Conservation (phyloP, 169 alveolate genomes). For the Eimeria tenella region DNA sequence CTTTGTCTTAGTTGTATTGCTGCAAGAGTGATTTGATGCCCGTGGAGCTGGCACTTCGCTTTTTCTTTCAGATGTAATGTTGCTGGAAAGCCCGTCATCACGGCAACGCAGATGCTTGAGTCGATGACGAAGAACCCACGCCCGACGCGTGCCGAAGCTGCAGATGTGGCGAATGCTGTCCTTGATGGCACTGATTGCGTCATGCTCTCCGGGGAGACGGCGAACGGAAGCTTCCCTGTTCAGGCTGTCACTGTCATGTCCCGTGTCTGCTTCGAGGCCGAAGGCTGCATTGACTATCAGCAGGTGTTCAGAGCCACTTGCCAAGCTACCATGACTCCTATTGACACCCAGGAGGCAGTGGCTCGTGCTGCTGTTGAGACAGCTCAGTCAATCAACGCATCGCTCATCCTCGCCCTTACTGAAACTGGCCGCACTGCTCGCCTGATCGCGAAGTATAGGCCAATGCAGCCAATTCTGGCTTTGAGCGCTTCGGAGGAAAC, state of each 20-base stretch:
- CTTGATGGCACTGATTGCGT: slow-evolving; percentile 99
- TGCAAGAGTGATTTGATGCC: not conserved
- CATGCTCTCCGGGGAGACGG: slow-evolving; percentile 96
- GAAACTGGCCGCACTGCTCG: slow-evolving; percentile 98
- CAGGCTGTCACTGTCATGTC: slow-evolving; percentile 90
- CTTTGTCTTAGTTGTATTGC: too few species aligned
- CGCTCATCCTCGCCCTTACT: slow-evolving; percentile 96
- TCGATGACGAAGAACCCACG: slow-evolving; percentile 97
- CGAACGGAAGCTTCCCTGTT: slow-evolving; percentile 92
- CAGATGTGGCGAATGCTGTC: slow-evolving; percentile 99
- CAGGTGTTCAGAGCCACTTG: slow-evolving; percentile 77
- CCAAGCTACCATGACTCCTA: slow-evolving; percentile 72
- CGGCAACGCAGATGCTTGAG: slow-evolving; percentile 99
- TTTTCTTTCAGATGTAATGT: slow-evolving; percentile 89
- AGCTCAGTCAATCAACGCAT: slow-evolving; percentile 87
- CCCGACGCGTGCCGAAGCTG: slow-evolving; percentile 99
- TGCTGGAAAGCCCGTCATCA: slow-evolving; percentile 97
- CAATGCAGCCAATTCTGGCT: slow-evolving; percentile 95
- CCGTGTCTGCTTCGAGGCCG: slow-evolving; percentile 93
- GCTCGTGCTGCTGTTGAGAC: slow-evolving; percentile 87
- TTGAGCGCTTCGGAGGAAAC: slow-evolving; percentile 92
- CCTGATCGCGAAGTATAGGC: slow-evolving; percentile 97
- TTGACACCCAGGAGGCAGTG: slow-evolving; percentile 84
- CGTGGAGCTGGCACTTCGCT: too few species aligned
- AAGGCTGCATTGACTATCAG: slow-evolving; percentile 89